Conservation (phyloP, 305 asterid species). For the Lippia alba region DNA sequence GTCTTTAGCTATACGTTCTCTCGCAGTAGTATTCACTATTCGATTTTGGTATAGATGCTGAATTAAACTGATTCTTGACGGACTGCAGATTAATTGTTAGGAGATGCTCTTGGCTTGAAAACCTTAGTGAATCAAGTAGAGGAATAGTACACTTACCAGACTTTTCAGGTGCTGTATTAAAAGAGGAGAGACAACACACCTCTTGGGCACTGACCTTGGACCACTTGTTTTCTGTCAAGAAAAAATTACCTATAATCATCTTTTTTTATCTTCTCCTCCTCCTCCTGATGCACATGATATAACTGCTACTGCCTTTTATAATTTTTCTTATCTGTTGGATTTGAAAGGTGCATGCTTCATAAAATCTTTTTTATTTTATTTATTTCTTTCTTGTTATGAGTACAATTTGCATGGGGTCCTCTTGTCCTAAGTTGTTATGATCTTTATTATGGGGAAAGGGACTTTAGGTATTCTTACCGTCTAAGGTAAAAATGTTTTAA, state of each 20-base stretch:
- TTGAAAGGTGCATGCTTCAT: slow-evolving; percentile 41
- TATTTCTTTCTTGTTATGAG: background rate
- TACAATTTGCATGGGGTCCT: slow-evolving; percentile 30
- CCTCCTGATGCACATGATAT: slow-evolving; percentile 21
- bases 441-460: slow-evolving; percentile 32
- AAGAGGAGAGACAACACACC: background rate
- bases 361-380: slow-evolving; percentile 2
- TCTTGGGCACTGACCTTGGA: slow-evolving; percentile 9
- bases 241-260: slow-evolving; percentile 18
- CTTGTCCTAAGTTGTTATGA: slow-evolving; percentile 24
- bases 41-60: background rate
- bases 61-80: slow-evolving; percentile 6
- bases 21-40: background rate
- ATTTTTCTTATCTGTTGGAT: slow-evolving; percentile 20
- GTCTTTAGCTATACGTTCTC: background rate
- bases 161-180: slow-evolving; percentile 10
- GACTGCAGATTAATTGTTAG: slow-evolving; percentile 16
- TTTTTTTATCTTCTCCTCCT: background rate
- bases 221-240: slow-evolving; percentile 39
- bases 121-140: slow-evolving; percentile 11
- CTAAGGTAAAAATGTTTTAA: background rate
- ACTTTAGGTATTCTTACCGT: background rate
- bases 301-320: slow-evolving; percentile 21
- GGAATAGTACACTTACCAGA: background rate
- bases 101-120: background rate